Conservation (phyloP, 2,329 filamentous ascomycete species). For the Tolypocladium paradoxum region DNA sequence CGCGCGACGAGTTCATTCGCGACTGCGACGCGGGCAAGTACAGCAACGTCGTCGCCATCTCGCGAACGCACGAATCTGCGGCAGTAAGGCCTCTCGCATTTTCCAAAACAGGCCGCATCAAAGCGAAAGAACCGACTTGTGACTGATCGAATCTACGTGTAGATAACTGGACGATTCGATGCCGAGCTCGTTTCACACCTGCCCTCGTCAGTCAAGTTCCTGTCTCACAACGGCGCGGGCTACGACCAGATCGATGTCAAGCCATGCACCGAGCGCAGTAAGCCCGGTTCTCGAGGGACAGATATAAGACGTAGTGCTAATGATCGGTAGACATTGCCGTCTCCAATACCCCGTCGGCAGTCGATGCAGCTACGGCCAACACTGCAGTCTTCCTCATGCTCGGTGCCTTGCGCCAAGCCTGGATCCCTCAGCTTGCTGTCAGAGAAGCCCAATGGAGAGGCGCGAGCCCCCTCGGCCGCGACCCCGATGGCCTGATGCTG, state of each 20-base stretch:
- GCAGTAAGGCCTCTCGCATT: not conserved
- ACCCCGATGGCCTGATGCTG: conserved; percentile 54
- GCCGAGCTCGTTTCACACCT: conserved; percentile 44
- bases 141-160: not conserved
- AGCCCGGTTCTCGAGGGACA: not conserved
- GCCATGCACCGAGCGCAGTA: conserved; percentile 38
- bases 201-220: conserved; percentile 28
- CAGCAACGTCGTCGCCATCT: conserved; percentile 45
- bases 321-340: conserved; percentile 35
- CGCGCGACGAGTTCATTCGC: conserved; percentile 7
- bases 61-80: conserved; percentile 38
- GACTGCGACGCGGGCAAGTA: conserved; percentile 48
- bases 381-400: conserved; percentile 60
- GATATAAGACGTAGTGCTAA: not conserved
- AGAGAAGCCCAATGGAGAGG: conserved; percentile 47
- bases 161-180: conserved; percentile 51
- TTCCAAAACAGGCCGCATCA: not conserved
- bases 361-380: conserved; percentile 62
- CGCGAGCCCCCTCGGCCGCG: conserved; percentile 44
- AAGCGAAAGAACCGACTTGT: no score
- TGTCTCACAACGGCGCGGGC: conserved; percentile 35
- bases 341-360: conserved; percentile 57
- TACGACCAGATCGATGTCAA: conserved; percentile 62
- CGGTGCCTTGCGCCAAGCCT: conserved; percentile 56
- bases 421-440: conserved; percentile 45